These are phyloP conservation scores for Nadsonia fulvescens DNA, from an alignment of 805 yeast species.

Conservation along the genomic window DNA sequence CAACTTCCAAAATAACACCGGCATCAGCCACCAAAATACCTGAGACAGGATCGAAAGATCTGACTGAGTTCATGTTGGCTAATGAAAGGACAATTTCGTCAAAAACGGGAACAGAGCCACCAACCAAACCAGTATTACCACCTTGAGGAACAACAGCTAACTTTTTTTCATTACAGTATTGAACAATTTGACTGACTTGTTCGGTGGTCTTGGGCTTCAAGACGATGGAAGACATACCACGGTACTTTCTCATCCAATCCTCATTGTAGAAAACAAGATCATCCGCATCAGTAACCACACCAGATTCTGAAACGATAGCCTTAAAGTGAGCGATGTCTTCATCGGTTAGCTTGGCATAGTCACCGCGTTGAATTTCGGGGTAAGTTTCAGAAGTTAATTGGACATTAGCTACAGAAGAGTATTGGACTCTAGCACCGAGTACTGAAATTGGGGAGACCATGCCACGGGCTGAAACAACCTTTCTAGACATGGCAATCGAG, in stretches of 20 bases:
- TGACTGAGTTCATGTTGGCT: constrained; percentile 51
- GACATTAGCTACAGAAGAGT: constrained; percentile 12
- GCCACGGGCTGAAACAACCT: too few relatives aligned
- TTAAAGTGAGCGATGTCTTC: constrained; percentile 46
- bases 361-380: constrained; percentile 28
- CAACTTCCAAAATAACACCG: constrained; percentile 73
- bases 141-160: constrained; percentile 92
- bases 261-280: constrained; percentile 43
- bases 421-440: too few relatives aligned
- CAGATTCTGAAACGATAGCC: constrained; percentile 34
- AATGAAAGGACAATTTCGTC: constrained; percentile 73
- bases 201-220: constrained; percentile 68
- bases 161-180: constrained; percentile 58
- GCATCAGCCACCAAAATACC: constrained; percentile 85
- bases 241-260: constrained; percentile 88
- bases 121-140: constrained; percentile 92
- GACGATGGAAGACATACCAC: constrained; percentile 69
- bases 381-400: constrained; percentile 58
- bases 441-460: too few relatives aligned
- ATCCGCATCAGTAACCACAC: constrained; percentile 15
- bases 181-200: constrained; percentile 58
- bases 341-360: constrained; percentile 32
- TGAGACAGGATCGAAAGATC: constrained; percentile 63
- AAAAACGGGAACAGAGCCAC: constrained; percentile 83
- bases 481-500: too few relatives aligned